Base-by-base conservation (phyloP, 805 yeast species). In the Lachancea nothofagi region DNA sequence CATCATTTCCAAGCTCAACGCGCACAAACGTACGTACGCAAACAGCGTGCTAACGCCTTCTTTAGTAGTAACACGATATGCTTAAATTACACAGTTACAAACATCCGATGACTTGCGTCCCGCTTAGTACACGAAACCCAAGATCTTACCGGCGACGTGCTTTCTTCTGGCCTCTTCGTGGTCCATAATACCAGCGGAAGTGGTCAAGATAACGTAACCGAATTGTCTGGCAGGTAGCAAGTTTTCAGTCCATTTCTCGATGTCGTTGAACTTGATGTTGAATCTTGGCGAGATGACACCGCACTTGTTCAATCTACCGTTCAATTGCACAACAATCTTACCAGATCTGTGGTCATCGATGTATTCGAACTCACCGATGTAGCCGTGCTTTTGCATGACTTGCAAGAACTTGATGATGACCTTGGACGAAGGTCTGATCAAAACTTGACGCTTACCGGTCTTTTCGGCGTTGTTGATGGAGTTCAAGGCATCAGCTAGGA, bases 81-180 rank as follows among this genome's bases (percentile, higher is more conserved):
- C 24, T 31, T 31, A 31, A 31, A 31, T 12, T 31, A 31, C 34
- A 31, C 26, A 19, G 20, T 31, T 31, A 31, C 34, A 31, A 23
- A 23, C n/a, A n/a, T n/a, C n/a, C n/a, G n/a, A n/a, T n/a, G n/a
- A n/a, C n/a, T 15, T 5, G 21, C 23, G 33, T 13, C 21, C 24
- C 15, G 47, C 48, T 65, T 84, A 89, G 84, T 89, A 89, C 56
- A 89, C 96, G 78, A 86, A 89, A 69, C 97, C 97, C 68, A 89
- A 83, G 74, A 89, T 84, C 82, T 89, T 89, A 74, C 97, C 97
- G 61, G 96, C 87, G 62, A 89, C 97, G 78, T 89, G 97, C 85
- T 89, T 90, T 82, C 97, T 84, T 83, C 95, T 86, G 66, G 97
- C 97, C 78, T 89, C 97, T 80, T 90, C 97, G 79, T 89, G 97